phyloP scores from a whole-genome alignment of 202 grass and related monocot genomes.

The Setaria italica region DNA sequence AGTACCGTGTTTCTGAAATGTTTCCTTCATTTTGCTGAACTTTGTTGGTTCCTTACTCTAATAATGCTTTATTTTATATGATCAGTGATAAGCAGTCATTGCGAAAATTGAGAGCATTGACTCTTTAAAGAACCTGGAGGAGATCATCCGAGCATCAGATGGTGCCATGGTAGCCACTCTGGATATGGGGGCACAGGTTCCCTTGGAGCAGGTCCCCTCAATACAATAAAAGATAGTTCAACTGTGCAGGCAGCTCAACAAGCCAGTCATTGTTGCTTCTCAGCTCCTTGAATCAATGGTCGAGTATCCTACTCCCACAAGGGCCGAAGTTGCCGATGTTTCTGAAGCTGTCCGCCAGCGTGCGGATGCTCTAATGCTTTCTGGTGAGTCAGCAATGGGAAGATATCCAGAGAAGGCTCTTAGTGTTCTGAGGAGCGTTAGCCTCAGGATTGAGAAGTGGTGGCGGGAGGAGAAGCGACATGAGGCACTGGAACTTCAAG shows the following conservation, averaged over 20 bases:
- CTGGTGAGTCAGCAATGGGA: constrained; percentile 97
- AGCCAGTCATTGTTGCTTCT: constrained; percentile 88
- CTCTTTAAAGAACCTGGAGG: constrained; percentile 80
- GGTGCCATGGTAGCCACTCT: constrained; percentile 90
- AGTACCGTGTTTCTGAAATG: constrained; percentile 12
- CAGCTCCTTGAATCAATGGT: constrained; percentile 97
- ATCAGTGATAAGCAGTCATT: constrained; percentile 77
- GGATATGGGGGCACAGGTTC: constrained; percentile 93
- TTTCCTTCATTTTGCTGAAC: constrained; percentile 26
- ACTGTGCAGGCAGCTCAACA: constrained; percentile 89
- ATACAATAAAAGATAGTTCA: constrained; percentile 84
- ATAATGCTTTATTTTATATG: constrained; percentile 38
- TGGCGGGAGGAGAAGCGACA: constrained; percentile 93
- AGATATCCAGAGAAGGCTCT: constrained; percentile 87
- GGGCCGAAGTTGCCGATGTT: constrained; percentile 95
- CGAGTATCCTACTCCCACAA: constrained; percentile 86
- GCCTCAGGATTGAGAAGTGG: constrained; percentile 89
- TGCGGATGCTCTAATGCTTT: constrained; percentile 95
- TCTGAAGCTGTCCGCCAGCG: constrained; percentile 91
- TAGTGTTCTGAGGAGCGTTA: constrained; percentile 80
- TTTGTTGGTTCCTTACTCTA: not conserved
- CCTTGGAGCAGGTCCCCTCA: constrained; percentile 89
- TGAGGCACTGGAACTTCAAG: constrained; percentile 74
- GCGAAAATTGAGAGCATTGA: constrained; percentile 97
- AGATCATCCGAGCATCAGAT: constrained; percentile 81